Evolutionary conservation across 2,329 filamentous ascomycete species (phyloP), one percentile per base, ranked within the genome.

Genomic region (Graphilbum fragrans): DNA sequence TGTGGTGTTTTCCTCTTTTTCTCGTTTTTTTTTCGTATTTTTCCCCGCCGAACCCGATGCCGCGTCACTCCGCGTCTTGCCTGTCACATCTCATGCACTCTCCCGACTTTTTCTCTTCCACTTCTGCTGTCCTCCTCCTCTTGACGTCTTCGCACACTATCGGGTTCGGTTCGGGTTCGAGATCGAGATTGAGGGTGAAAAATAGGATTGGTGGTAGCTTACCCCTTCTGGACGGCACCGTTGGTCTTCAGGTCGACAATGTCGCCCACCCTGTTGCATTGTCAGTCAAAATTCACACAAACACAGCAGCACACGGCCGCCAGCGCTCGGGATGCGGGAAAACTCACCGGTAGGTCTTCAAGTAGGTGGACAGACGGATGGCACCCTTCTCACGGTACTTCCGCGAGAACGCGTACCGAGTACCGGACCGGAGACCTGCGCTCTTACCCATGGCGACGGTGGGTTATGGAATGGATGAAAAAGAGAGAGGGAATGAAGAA

Each of bases 191-290:
- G 25, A 27, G 7, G 25, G 12, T 32, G 8, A 32, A 10, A 6
- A 10, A 11, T 16, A 11, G 9, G 10, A 9, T 32, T 11, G 10
- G 10, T 12, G 16, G 7, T 10, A 18, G 19, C 81, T 80, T 73
- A 92, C 84, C 87, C 88, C 80, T 94, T 94, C 76, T 94, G 88
- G 53, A 93, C 84, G 62, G 87, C 92, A 82, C 88, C 92, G 75
- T 98, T 96, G 63, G 84, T 85, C 72, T 94, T 93, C 67, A 98
- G 86, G 66, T 98, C 92, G 62, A 98, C 92, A 58, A 96, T 95
- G 63, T 98, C 92, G 67, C 92, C 92, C 62, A 98, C 92, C 67
- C 81, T 86, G 58, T 48, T 53, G 39, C 2, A 12, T 12, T 18
- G 8, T 19, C 19, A 33, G 38, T 36, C 32, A 34, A 14, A 6